Conservation (phyloP, 768 basidiomycete species). For the Flagelloscypha sp. region DNA sequence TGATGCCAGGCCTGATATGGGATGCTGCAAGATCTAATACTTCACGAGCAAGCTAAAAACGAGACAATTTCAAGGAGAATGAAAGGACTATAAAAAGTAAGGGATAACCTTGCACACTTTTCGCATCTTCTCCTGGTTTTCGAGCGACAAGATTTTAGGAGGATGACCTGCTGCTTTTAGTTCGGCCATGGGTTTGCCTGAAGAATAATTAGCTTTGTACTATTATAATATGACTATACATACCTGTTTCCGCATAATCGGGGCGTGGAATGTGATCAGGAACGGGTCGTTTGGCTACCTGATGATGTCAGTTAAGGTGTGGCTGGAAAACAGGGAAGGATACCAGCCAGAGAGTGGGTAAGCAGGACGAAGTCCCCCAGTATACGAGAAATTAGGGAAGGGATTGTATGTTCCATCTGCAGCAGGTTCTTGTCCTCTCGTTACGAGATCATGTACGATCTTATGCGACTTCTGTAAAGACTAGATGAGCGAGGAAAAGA, state of each 20-base stretch:
- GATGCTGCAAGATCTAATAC: constrained; percentile 91
- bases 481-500: constrained; percentile 3
- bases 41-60: constrained; percentile 75
- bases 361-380: constrained; percentile 69
- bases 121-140: constrained; percentile 88
- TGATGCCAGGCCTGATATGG: constrained; percentile 81
- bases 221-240: constrained; percentile 18
- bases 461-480: constrained; percentile 71
- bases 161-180: constrained; percentile 47
- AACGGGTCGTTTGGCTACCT: constrained; percentile 61
- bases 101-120: constrained; percentile 65
- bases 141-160: constrained; percentile 53
- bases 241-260: constrained; percentile 78
- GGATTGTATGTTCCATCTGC: constrained; percentile 76
- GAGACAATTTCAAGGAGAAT: constrained; percentile 4
- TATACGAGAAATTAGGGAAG: constrained; percentile 68
- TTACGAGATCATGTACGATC: constrained; percentile 58
- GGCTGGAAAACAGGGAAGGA: too few relatives aligned
- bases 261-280: constrained; percentile 81
- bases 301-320: too few relatives aligned
- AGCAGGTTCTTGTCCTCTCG: constrained; percentile 17
- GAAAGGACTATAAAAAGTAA: not conserved
- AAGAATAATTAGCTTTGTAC: constrained; percentile 7
- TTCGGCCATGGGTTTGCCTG: constrained; percentile 58
- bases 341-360: constrained; percentile 91